Evolutionary conservation across 2,329 filamentous ascomycete genomes (phyloP).

Genomic region (Penicillium sp.): DNA sequence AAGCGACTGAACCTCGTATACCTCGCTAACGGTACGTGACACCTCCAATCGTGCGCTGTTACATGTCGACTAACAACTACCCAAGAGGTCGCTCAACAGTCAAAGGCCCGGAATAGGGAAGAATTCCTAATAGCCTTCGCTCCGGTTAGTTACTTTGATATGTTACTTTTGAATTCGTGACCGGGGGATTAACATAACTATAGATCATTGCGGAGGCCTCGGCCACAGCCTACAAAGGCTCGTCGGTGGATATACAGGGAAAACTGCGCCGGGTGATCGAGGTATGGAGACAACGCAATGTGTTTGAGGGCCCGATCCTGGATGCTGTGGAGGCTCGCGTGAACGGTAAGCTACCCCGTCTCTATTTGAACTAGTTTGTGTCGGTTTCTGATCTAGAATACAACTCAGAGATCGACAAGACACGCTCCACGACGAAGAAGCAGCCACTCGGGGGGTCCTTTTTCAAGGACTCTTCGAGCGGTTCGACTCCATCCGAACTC

Average conservation of each 20-base stretch:
- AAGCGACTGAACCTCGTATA: slow-evolving; percentile 93
- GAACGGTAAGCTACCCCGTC: slow-evolving; percentile 63
- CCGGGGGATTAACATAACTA: slow-evolving; percentile 27
- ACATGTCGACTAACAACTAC: slow-evolving; percentile 23
- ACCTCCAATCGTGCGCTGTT: background rate
- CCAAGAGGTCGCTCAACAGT: slow-evolving; percentile 92
- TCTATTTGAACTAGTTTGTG: slow-evolving; percentile 9
- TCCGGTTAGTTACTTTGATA: slow-evolving; percentile 56
- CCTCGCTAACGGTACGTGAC: slow-evolving; percentile 80
- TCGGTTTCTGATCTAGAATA: slow-evolving; percentile 2
- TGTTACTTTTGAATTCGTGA: background rate
- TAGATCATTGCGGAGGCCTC: slow-evolving; percentile 87
- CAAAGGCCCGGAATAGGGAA: slow-evolving; percentile 86
- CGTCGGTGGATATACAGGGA: slow-evolving; percentile 80
- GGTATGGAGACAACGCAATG: slow-evolving; percentile 85
- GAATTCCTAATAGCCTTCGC: slow-evolving; percentile 93
- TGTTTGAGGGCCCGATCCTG: slow-evolving; percentile 82
- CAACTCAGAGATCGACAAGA: slow-evolving; percentile 59
- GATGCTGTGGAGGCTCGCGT: slow-evolving; percentile 78
- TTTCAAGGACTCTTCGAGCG: slow-evolving; percentile 61
- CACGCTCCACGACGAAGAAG: slow-evolving; percentile 57
- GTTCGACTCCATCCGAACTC: slow-evolving; percentile 74
- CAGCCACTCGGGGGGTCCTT: slow-evolving; percentile 69
- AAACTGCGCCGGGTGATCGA: slow-evolving; percentile 90
- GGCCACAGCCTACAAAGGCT: slow-evolving; percentile 85